Base-by-base conservation (phyloP, 1,284 basidiomycete genomes). In the Inonotus obliquus region DNA sequence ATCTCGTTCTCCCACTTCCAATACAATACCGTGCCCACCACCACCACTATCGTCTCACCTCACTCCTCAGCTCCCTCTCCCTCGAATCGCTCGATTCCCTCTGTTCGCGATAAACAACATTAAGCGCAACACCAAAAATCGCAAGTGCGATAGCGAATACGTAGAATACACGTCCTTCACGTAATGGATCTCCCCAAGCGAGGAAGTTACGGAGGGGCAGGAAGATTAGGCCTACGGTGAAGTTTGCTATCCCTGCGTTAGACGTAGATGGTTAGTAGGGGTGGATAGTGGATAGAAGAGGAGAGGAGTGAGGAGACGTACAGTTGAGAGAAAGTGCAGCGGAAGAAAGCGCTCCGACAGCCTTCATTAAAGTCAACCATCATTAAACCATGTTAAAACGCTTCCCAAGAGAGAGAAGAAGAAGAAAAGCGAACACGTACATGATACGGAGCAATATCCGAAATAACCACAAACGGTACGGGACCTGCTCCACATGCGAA, bases 401-500 rank as follows among this genome's bases (percentile, higher is more conserved):
- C n/a, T 17, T 25, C 9, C 11, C 32, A 25, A 19, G 32, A 14
- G 32, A 4, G n/a, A n/a, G n/a, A n/a, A 27, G n/a, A n/a, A n/a
- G n/a, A n/a, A n/a, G n/a, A n/a, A n/a, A n/a, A n/a, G n/a, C n/a
- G n/a, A 25, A 38, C 11, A 76, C 87, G 67, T 73, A 89, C 91
- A 68, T 89, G 80, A 51, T 81, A 73, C 1, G 95, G 95, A 0
- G 94, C 88, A 25, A 97, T 83, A 70, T 98, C 95, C n/a, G 93
- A 87, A 35, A 96, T 87, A 73, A 97, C 89, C 47, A 98, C 86
- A 71, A 95, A 97, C 0, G 95, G 95, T 38, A 97, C 77, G 0
- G 95, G 94, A 0, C 95, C 95, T n/a, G 97, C 79, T 1, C 95
- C 95, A 41, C 92, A 76, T 0, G 92, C 90, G 71, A 96, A 98